These are phyloP conservation scores for Candida glaebosa DNA, from an alignment of 805 yeast genomes.

Conservation along the genomic window DNA sequence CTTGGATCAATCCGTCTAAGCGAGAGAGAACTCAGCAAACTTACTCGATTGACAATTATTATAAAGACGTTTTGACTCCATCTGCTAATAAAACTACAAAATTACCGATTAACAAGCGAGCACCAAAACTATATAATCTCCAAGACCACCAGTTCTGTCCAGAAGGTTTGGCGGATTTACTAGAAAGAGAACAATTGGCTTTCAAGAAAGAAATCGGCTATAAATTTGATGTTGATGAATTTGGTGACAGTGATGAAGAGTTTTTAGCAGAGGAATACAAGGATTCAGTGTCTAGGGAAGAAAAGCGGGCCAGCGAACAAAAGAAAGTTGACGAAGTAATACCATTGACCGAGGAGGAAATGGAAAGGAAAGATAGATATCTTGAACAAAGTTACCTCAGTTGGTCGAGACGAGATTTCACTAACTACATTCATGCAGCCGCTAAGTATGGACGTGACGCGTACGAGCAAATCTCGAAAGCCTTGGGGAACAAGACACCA, in stretches of 20 bases:
- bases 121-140: conserved; percentile 61
- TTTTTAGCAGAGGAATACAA: conserved; percentile 46
- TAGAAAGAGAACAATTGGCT: conserved; percentile 63
- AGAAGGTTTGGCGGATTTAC: conserved; percentile 45
- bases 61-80: conserved; percentile 61
- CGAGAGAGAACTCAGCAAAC: conserved; percentile 78
- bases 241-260: conserved; percentile 54
- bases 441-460: conserved; percentile 63
- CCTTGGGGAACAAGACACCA: conserved; percentile 52
- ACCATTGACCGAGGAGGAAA: conserved; percentile 65
- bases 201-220: conserved; percentile 59
- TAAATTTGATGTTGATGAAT: conserved; percentile 56
- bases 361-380: conserved; percentile 46
- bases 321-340: conserved; percentile 50
- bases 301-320: conserved; percentile 46
- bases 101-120: conserved; percentile 24
- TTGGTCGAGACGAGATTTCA: conserved; percentile 76
- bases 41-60: conserved; percentile 72
- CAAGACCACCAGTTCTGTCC: conserved; percentile 78
- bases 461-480: conserved; percentile 46
- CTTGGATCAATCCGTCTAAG: conserved; percentile 73
- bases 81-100: conserved; percentile 1
- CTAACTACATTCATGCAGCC: conserved; percentile 65
- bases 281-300: conserved; percentile 34
- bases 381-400: conserved; percentile 56